Evolutionary conservation across 306 rosid genomes (phyloP).

Genomic region (Quillaja saponaria): DNA sequence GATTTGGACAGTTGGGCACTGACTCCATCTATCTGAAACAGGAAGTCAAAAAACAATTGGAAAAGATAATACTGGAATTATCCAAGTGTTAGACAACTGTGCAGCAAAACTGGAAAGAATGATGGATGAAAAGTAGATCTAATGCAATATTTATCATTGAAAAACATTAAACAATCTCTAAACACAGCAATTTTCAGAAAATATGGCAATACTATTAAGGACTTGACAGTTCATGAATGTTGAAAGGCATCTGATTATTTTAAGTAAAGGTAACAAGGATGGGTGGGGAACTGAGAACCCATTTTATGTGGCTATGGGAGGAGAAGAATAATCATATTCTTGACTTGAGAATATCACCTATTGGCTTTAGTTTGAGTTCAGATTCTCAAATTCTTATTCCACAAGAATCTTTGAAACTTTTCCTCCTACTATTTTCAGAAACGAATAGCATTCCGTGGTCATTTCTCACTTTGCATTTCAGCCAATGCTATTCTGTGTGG

Average conservation of each 20-base stretch:
- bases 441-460: conserved; percentile 98
- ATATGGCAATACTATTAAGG: conserved; percentile 28
- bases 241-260: conserved; percentile 57
- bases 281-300: conserved; percentile 86
- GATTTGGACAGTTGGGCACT: conserved; percentile 17
- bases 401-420: conserved; percentile 51
- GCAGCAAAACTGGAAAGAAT: conserved; percentile 1
- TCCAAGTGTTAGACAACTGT: too few species aligned
- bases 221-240: conserved; percentile 31
- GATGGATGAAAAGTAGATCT: conserved; percentile 27
- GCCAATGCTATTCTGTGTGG: conserved; percentile 53
- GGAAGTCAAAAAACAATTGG: not conserved
- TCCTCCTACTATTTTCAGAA: conserved; percentile 39
- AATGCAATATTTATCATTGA: conserved; percentile 19
- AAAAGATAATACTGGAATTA: too few species aligned
- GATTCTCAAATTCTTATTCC: conserved; percentile 79
- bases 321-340: conserved; percentile 72
- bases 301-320: conserved; percentile 79
- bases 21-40: conserved; percentile 18
- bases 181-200: conserved; percentile 40
- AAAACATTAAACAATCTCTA: conserved; percentile 34
- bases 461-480: conserved; percentile 74
- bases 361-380: conserved; percentile 63
- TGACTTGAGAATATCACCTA: conserved; percentile 81
- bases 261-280: conserved; percentile 42